phyloP scores from a whole-genome alignment of 78 protist species.

The Isochrysis galbana region DNA sequence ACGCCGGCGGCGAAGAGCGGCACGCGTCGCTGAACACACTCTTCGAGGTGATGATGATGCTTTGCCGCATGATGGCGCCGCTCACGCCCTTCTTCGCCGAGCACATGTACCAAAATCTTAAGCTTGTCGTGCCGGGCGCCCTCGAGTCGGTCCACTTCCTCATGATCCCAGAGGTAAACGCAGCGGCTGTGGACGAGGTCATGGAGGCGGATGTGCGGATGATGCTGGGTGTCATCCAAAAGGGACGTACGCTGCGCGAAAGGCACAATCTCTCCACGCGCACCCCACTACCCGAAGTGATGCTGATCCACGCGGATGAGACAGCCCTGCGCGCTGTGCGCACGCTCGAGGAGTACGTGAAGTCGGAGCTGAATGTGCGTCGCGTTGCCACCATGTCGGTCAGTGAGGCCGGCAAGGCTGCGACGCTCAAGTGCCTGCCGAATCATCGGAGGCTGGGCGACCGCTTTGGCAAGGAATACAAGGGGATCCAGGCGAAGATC shows the following conservation, averaged over 20 bases:
- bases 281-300: constrained; percentile 37
- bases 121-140: constrained; percentile 55
- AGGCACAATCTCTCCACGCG: constrained; percentile 67
- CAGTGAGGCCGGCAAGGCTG: neutral
- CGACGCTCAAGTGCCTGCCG: constrained; percentile 11
- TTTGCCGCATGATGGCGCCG: constrained; percentile 92
- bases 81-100: constrained; percentile 99
- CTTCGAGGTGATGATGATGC: constrained; percentile 78
- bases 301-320: constrained; percentile 51
- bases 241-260: constrained; percentile 86
- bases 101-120: constrained; percentile 66
- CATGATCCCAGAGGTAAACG: constrained; percentile 65
- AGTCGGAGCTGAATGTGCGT: constrained; percentile 41
- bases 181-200: constrained; percentile 56
- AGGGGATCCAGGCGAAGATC: neutral
- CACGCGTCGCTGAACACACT: constrained; percentile 69
- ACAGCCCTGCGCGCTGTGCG: constrained; percentile 54
- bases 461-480: constrained; percentile 40
- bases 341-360: constrained; percentile 60
- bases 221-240: constrained; percentile 85
- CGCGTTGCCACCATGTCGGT: neutral
- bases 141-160: constrained; percentile 80
- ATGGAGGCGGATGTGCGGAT: constrained; percentile 66
- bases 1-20: neutral
- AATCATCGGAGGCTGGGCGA: constrained; percentile 28